Base-by-base conservation (phyloP, 2,329 filamentous ascomycete genomes). In the Monosporascus ibericus region DNA sequence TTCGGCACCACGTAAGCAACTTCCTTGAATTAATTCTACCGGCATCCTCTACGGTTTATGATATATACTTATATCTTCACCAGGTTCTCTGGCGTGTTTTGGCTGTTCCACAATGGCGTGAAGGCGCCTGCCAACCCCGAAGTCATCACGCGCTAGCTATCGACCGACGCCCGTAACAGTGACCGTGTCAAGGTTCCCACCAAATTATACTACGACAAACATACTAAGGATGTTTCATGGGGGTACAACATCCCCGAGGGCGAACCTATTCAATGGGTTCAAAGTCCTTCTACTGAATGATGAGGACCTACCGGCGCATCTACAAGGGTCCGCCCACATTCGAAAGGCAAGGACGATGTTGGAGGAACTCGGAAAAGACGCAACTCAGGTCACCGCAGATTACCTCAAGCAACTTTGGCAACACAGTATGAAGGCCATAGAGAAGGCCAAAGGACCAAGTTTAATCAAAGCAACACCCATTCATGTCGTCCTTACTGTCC, bases 1-100 rank as follows among this genome's bases (percentile, higher is more conserved):
- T 76, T 78, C 46, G 75, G 74, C 1, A 78, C 75, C 0, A 78
- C 74, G 62, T 75, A 53, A 53, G 68, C 58, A 18, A 39, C 8
- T 30, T 30, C 3, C 8, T 14, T 7, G 3, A 6, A 49, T 37
- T 11, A n/a, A n/a, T 1, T 15, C 8, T 11, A 4, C 9, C 1
- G 48, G 56, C 14, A 56, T 24, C 17, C 11, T 6, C 37, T 11
- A 39, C 7, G 15, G 8, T 39, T 18, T 22, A 14, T 11, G 11
- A 11, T 30, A 9, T 30, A 11, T 30, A 30, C 2, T 30, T 30
- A 30, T 30, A 30, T 30, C 9, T 30, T 30, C 17, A 36, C 7
- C 27, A 73, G 70, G 0, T 71, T 62, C 48, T 75, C 73, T 0
- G 74, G 74, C 0, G 60, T 75, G 1, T 69, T 73, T 0, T 77